Conservation (phyloP, 306 rosid genomes). For the Lathyrus sativus region DNA sequence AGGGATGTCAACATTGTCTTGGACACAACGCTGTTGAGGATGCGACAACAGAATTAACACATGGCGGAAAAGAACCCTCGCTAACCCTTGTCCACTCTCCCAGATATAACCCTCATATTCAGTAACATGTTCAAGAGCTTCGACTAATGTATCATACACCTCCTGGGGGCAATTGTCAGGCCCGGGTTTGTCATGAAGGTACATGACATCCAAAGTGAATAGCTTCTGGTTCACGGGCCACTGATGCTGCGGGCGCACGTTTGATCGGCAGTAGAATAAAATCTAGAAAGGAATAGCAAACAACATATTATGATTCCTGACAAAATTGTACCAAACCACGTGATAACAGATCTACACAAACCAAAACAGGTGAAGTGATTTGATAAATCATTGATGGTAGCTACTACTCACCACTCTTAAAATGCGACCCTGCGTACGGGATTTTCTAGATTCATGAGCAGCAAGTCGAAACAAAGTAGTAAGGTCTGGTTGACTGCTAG, state of each 20-base stretch:
- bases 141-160: conserved; percentile 82
- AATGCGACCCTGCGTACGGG: conserved; percentile 66
- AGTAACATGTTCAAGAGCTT: conserved; percentile 83
- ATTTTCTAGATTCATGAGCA: conserved; percentile 83
- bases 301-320: conserved; percentile 38
- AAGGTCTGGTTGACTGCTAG: conserved; percentile 75
- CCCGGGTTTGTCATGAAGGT: conserved; percentile 95
- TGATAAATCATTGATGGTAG: conserved; percentile 11
- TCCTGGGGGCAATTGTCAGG: conserved; percentile 95
- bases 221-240: conserved; percentile 76
- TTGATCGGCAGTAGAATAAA: conserved; percentile 89
- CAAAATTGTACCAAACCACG: background rate
- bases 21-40: conserved; percentile 89
- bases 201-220: conserved; percentile 86
- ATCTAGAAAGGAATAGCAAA: conserved; percentile 52
- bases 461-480: conserved; percentile 75
- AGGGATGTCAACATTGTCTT: conserved; percentile 75
- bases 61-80: conserved; percentile 70
- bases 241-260: conserved; percentile 66
- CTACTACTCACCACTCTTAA: conserved; percentile 69
- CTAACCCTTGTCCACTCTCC: conserved; percentile 89
- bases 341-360: conserved; percentile 9
- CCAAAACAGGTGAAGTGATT: conserved; percentile 5
- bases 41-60: conserved; percentile 66
- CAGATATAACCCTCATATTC: conserved; percentile 89